Evolutionary conservation across 768 basidiomycete species (phyloP).

Genomic region (Paxillus involutus): DNA sequence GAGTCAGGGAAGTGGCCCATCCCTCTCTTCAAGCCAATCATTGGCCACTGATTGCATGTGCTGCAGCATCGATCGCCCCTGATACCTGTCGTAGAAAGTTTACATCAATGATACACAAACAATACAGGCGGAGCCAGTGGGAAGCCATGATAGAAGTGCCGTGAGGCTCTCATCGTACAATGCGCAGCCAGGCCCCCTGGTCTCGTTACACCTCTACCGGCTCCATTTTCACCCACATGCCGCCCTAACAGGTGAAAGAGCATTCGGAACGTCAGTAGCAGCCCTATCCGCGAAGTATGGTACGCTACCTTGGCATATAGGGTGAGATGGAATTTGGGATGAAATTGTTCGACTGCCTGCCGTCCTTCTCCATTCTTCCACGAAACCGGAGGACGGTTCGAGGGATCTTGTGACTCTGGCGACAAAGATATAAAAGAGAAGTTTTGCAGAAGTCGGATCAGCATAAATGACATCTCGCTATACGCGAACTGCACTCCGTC

Average conservation of each 20-base stretch:
- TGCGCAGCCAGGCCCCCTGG: background rate
- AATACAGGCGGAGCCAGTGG: no score
- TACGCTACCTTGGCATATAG: constrained; percentile 37
- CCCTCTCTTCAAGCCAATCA: no score
- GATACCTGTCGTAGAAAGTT: no score
- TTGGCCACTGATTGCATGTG: no score
- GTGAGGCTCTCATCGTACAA: background rate
- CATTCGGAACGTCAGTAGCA: background rate
- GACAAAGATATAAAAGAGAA: constrained; percentile 24
- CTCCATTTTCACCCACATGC: constrained; percentile 46
- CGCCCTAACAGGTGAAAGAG: constrained; percentile 32
- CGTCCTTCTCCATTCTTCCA: constrained; percentile 28
- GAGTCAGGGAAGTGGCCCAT: no score
- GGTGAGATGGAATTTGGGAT: constrained; percentile 30
- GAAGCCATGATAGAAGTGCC: background rate
- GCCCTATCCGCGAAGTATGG: background rate
- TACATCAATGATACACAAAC: no score
- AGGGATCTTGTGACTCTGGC: constrained; percentile 28
- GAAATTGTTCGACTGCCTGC: constrained; percentile 23
- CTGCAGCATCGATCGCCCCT: no score
- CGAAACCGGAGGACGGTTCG: constrained; percentile 22
- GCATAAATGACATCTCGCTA: constrained; percentile 34
- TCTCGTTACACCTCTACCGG: constrained; percentile 18
- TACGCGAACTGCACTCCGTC: constrained; percentile 29
- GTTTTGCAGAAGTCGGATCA: constrained; percentile 29